Conservation (phyloP, 2,329 filamentous ascomycete species). For the Penicillium glabrum region DNA sequence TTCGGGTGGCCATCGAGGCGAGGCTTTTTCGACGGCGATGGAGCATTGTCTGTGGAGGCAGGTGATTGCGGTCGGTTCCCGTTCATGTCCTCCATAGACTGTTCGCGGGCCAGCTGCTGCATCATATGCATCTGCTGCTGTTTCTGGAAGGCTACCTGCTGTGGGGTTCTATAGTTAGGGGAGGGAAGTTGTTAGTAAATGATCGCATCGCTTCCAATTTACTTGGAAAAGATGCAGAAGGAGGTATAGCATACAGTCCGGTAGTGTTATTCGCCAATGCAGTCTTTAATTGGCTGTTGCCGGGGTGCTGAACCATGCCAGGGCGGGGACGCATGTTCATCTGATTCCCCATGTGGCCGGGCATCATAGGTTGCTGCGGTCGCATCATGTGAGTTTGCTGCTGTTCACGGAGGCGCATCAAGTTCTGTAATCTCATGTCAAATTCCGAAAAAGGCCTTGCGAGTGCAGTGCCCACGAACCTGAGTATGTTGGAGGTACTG, state of each 20-base stretch:
- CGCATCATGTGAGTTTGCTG: conserved; percentile 71
- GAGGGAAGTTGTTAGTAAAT: background rate
- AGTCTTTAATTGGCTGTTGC: conserved; percentile 61
- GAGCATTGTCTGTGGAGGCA: conserved; percentile 78
- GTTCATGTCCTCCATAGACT: conserved; percentile 82
- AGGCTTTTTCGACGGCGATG: conserved; percentile 87
- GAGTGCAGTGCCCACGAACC: conserved; percentile 50
- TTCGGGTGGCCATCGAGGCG: conserved; percentile 74
- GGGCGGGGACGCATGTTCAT: conserved; percentile 55
- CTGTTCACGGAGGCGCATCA: conserved; percentile 69
- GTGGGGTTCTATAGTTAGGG: conserved; percentile 51
- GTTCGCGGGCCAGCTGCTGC: conserved; percentile 84
- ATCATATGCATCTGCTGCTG: conserved; percentile 59
- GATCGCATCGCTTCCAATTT: background rate
- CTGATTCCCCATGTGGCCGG: conserved; percentile 53
- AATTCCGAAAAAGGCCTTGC: background rate
- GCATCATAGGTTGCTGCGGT: conserved; percentile 65
- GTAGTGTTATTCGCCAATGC: conserved; percentile 71
- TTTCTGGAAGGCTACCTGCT: conserved; percentile 63
- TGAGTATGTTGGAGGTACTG: conserved; percentile 82
- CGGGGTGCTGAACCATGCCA: conserved; percentile 31
- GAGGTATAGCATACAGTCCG: conserved; percentile 36
- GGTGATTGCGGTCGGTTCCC: conserved; percentile 80
- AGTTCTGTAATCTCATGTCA: conserved; percentile 50
- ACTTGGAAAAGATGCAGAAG: background rate